Conservation (phyloP, 345 rosid genomes). For the Citrus hindsii region DNA sequence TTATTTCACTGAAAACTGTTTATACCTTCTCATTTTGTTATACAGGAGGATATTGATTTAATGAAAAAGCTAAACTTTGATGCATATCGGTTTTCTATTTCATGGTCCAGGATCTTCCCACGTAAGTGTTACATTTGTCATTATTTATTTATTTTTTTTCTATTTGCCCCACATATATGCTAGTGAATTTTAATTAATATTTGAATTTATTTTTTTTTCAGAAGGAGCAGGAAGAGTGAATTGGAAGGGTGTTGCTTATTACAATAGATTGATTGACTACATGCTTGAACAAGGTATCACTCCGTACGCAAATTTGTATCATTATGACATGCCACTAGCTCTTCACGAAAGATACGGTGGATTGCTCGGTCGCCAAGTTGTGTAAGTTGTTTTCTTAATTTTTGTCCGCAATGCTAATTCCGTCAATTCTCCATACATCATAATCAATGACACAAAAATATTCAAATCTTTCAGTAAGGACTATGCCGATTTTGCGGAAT, state of each 20-base stretch:
- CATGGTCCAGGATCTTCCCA: conserved; percentile 59
- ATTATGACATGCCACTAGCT: conserved; percentile 54
- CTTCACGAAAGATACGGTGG: conserved; percentile 43
- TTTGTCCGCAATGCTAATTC: too few species aligned
- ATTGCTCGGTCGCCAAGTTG: conserved; percentile 31
- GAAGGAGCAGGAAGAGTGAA: background rate
- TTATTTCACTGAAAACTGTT: too few species aligned
- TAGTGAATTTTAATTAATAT: background rate
- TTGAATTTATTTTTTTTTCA: background rate
- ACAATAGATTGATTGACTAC: conserved; percentile 11
- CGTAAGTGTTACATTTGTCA: conserved; percentile 11
- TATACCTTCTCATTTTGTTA: too few species aligned
- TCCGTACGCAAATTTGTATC: conserved; percentile 54
- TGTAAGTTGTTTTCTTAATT: conserved; percentile 22
- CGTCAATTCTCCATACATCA: too few species aligned
- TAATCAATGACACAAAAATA: too few species aligned
- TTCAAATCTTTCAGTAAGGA: conserved; percentile 38
- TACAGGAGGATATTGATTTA: conserved; percentile 33
- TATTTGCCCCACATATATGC: too few species aligned
- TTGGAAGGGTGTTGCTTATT: background rate
- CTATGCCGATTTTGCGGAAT: conserved; percentile 55
- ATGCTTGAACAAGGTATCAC: conserved; percentile 32
- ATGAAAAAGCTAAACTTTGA: conserved; percentile 45
- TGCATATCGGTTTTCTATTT: conserved; percentile 56
- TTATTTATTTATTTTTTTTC: background rate